These are phyloP conservation scores for Penicillium sp. DNA, from an alignment of 2,329 filamentous ascomycete genomes.

Conservation along the genomic window DNA sequence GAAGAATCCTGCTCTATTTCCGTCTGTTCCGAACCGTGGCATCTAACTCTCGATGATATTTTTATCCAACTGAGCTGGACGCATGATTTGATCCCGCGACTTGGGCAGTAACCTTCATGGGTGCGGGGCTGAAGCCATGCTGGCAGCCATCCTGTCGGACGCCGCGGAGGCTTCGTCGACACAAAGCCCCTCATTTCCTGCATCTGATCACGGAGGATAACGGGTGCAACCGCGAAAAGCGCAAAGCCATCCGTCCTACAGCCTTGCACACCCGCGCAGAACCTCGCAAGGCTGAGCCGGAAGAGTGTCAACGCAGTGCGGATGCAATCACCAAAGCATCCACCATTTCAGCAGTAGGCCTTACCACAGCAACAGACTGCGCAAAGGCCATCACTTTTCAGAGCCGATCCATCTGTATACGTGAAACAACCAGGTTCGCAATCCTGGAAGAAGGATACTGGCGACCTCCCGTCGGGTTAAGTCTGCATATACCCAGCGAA, in stretches of 20 bases:
- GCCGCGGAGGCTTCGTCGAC: background rate
- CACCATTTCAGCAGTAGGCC: background rate
- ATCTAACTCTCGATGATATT: slow-evolving; percentile 17
- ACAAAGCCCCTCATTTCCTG: background rate
- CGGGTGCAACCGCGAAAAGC: too few species aligned
- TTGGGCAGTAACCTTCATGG: background rate
- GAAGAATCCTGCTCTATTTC: slow-evolving; percentile 76
- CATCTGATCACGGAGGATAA: background rate
- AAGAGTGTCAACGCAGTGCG: background rate
- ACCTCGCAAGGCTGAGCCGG: background rate
- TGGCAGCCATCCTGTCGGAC: background rate
- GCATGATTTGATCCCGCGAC: background rate
- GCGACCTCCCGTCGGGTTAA: slow-evolving; percentile 3
- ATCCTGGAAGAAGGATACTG: slow-evolving; percentile 6
- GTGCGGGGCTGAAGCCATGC: background rate
- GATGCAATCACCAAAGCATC: background rate
- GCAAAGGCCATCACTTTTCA: background rate
- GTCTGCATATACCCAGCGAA: background rate
- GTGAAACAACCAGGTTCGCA: background rate
- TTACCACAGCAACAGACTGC: background rate
- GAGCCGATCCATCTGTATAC: background rate
- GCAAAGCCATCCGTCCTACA: background rate
- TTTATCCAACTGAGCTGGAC: background rate
- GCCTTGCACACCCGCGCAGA: background rate
- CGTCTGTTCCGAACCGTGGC: slow-evolving; percentile 71